A percentile compares a stretch with the other conserved stretches of the same genome.
Conservation (phyloP, 2,329 filamentous ascomycete genomes). For the Biscogniauxia mediterranea region DNA sequence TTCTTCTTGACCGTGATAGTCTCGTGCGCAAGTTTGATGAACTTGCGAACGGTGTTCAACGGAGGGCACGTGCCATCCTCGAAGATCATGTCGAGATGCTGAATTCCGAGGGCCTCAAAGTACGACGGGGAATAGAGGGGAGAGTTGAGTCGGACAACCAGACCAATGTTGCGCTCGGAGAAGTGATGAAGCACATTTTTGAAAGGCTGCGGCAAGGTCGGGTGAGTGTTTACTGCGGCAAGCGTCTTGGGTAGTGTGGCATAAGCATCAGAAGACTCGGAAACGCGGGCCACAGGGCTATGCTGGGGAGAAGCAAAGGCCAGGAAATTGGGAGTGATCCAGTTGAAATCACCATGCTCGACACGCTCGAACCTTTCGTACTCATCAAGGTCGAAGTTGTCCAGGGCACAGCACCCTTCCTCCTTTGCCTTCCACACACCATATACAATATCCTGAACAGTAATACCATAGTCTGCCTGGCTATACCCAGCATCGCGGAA, state of each 20-base stretch:
- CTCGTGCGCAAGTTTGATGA: slow-evolving; percentile 91
- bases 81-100: slow-evolving; percentile 99
- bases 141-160: slow-evolving; percentile 94
- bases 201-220: slow-evolving; percentile 78
- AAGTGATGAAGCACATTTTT: slow-evolving; percentile 96
- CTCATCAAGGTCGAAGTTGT: slow-evolving; percentile 94
- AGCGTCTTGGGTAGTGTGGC: slow-evolving; percentile 71
- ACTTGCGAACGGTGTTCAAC: slow-evolving; percentile 84
- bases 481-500: slow-evolving; percentile 98
- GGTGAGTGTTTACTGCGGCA: slow-evolving; percentile 67
- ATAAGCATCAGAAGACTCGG: slow-evolving; percentile 70
- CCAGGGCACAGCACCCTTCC: slow-evolving; percentile 83
- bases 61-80: slow-evolving; percentile 96
- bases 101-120: slow-evolving; percentile 92
- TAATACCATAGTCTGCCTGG: slow-evolving; percentile 94
- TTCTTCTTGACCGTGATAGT: slow-evolving; percentile 89
- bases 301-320: slow-evolving; percentile 95
- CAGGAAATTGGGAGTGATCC: slow-evolving; percentile 92
- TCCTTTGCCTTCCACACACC: slow-evolving; percentile 99
- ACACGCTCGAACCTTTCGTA: slow-evolving; percentile 95
- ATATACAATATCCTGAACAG: slow-evolving; percentile 95
- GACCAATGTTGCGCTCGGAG: slow-evolving; percentile 78
- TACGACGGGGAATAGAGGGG: slow-evolving; percentile 95
- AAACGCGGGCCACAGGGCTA: slow-evolving; percentile 69
- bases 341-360: slow-evolving; percentile 99